A percentile compares a stretch with the other conserved stretches of the same genome.
Evolutionary conservation across 176 grass and related monocot species (phyloP).

Genomic region (Zoysia pacifica): DNA sequence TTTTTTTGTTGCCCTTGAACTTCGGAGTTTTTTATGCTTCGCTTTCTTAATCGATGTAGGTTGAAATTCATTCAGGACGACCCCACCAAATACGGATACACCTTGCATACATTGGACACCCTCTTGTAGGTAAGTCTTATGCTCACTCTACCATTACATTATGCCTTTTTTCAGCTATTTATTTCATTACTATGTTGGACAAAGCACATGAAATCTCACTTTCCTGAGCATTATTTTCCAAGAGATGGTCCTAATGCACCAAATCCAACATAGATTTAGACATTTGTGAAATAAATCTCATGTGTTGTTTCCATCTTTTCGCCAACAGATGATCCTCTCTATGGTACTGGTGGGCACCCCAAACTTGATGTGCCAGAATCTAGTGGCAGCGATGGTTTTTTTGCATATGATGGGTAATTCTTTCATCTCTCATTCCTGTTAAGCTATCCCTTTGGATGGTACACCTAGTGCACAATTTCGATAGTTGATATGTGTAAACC

Average conservation of each 20-base stretch:
- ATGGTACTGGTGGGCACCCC: conserved; percentile 68
- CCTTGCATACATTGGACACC: conserved; percentile 74
- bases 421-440: conserved; percentile 34
- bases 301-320: conserved; percentile 19
- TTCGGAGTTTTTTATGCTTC: conserved; percentile 20
- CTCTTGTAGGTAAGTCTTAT: conserved; percentile 69
- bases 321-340: conserved; percentile 81
- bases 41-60: conserved; percentile 50
- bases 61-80: conserved; percentile 86
- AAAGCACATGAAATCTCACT: neutral
- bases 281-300: neutral
- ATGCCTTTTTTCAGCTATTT: neutral
- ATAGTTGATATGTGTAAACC: neutral
- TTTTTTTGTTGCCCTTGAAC: conserved; percentile 8
- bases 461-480: neutral
- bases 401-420: conserved; percentile 77
- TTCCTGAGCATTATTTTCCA: neutral
- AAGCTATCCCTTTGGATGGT: conserved; percentile 6
- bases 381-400: conserved; percentile 40
- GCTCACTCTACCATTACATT: neutral
- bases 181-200: conserved; percentile 5
- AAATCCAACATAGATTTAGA: conserved; percentile 15
- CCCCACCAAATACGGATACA: conserved; percentile 92
- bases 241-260: neutral
- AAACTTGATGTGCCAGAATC: conserved; percentile 49